Base-by-base conservation (phyloP, 202 grass and related monocot genomes). In the Dendrocalamus latiflorus region DNA sequence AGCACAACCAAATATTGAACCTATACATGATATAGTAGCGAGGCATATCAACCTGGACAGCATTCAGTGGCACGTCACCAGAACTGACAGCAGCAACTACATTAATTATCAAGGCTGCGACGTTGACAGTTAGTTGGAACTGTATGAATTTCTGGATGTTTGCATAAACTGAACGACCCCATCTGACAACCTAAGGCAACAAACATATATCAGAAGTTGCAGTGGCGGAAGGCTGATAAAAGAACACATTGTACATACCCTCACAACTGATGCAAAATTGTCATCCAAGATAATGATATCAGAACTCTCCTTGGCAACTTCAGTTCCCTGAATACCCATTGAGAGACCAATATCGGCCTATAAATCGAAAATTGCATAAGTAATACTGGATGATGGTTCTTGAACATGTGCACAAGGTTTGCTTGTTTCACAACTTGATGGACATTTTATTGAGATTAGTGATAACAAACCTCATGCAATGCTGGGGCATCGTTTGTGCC, bases 281-380 rank as follows among this genome's bases (percentile, higher is more conserved):
- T n/a, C n/a, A n/a, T n/a, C n/a, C n/a, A n/a, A n/a, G n/a, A n/a
- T n/a, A n/a, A n/a, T n/a, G n/a, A n/a, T n/a, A n/a, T 98, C 96
- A 62, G 93, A 95, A 68, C 96, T 98, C 82, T 98, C 96, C 89
- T 98, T 98, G 38, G 96, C 96, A 88, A 98, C 96, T 85, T 98
- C 96, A 81, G 93, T 98, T 88, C 96, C 96, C 53, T 90, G 89
- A 83, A 98, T 98, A 20, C 96, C 96, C 96, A 98, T 98, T 47
- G 96, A 85, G 38, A 98, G 85, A 79, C 96, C 96, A 85, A 98
- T 95, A 76, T 98, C 96, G 38, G 96, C 96, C 96, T 98, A 85
- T 82, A 89, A 64, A 41, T 83, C 68, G 25, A 89, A 7, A 88
- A 71, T 33, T 37, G 12, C n/a, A 24, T 81, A 82, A 91, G 78